Base-by-base conservation (phyloP, 2,329 filamentous ascomycete genomes). In the Trichoderma asperellum region DNA sequence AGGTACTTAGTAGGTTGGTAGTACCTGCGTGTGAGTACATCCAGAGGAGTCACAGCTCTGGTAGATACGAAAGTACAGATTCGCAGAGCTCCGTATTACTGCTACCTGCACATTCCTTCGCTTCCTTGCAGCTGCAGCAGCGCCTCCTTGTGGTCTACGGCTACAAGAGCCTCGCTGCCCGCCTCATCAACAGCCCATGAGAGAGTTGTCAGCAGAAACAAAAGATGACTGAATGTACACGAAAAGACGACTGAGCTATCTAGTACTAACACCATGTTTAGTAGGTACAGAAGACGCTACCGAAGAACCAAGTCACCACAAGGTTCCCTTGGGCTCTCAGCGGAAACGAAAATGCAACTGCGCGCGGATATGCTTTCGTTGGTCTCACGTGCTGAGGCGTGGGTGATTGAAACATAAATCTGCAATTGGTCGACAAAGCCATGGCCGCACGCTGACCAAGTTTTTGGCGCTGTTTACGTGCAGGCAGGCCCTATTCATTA, bases 121-220 rank as follows among this genome's bases (percentile, higher is more conserved):
- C 52, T 65, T 65, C 62, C 62, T 65, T 57, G 62, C 62, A 43
- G 61, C 49, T 32, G 49, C 35, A n/a, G 61, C 35, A 24, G 52
- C 43, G 24, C 49, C 21, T 27, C 40, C 35, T 34, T 8, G 24
- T 12, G 52, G 14, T 24, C 52, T 55, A 18, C 11, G 27, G 27
- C 16, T 27, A 55, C 11, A 55, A 55, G 21, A 55, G n/a, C 52
- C 52, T 55, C 21, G 24, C 32, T 32, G 32, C 32, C 32, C 2
- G 32, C 7, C 32, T 8, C 32, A 32, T 32, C 32, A 32, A 43
- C 40, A 43, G 40, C 24, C 24, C 40, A 43, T 43, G 40, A 18
- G 18, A 8, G 14, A 18, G 53, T 21, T 21, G n/a, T 21, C n/a
- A n/a, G 53, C 24, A n/a, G 16, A 56, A 21, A 14, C 34, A 18